Base-by-base conservation (phyloP, 805 yeast species). In the Cyberlindnera subsufficiens region DNA sequence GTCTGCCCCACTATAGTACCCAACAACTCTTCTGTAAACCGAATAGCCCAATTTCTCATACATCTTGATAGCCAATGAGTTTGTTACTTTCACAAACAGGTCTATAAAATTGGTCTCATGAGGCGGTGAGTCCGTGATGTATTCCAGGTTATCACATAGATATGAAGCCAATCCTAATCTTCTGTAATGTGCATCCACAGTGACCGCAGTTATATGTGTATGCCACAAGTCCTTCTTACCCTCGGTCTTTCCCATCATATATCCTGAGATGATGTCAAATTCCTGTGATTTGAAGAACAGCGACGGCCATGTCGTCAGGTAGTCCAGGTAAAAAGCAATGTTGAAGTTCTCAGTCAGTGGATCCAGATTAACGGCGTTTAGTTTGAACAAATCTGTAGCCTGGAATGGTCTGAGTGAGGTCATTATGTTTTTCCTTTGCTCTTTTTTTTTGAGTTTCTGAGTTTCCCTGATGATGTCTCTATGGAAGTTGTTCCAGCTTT, bases 211-310 rank as follows among this genome's bases (percentile, higher is more conserved):
- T 39, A 93, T 89, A 61, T 93, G 99, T 1, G 96, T 78, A 58
- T 93, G 99, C 96, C 97, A 91, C 46, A 89, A 93, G 37, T 73
- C 77, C 5, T 74, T 78, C 31, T 69, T 69, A 0, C 99, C 99
- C 61, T 93, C 99, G 1, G 95, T 82, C 61, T 93, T 93, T n/a
- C 95, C 98, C 79, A 93, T 79, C 95, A 93, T 82, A 59, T 85
- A 84, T 0, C 90, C 91, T 30, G 86, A 66, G 5, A 60, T 48
- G 46, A 63, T 61, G 0, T 68, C 63, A 13, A 67, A 56, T 49
- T 75, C 81, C 2, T 66, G 67, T 10, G 90, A 77, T 59, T 88
- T 84, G 75, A 89, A 91, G 63, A 89, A 84, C 37, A 93, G 67
- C 30, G 88, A 74, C 6, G 99, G 98, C 96, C 97, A 90, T 40